These are phyloP conservation scores for Turnera subulata DNA, from an alignment of 345 rosid species.

Conservation along the genomic window DNA sequence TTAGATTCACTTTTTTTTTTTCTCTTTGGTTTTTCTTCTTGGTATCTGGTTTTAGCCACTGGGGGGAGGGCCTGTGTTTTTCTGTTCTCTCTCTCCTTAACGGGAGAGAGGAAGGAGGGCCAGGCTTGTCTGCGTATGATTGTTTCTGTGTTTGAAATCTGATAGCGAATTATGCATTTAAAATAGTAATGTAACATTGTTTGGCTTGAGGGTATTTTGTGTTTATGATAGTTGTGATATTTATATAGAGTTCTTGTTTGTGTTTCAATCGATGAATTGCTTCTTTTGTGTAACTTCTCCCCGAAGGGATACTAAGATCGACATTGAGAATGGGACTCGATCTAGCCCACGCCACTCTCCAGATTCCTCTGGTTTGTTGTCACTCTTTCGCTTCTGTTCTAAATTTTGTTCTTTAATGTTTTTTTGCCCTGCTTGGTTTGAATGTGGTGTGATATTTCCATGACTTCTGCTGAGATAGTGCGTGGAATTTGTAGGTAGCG, in stretches of 20 bases:
- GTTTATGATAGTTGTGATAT: too few relatives aligned
- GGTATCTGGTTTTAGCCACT: background rate
- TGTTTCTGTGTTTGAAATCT: too few relatives aligned
- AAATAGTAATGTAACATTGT: too few relatives aligned
- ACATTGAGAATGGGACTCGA: conserved; percentile 53
- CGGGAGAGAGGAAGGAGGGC: background rate
- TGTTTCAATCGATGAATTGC: conserved; percentile 55
- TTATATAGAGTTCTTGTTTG: background rate
- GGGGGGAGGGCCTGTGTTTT: background rate
- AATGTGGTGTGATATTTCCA: background rate
- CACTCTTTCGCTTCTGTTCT: background rate
- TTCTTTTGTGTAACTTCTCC: conserved; percentile 67
- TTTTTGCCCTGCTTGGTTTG: background rate
- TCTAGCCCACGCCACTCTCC: conserved; percentile 37
- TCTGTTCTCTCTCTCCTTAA: conserved; percentile 8
- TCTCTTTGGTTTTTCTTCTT: background rate
- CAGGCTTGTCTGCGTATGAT: background rate
- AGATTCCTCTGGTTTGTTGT: conserved; percentile 45
- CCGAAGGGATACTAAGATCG: conserved; percentile 57
- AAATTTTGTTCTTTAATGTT: background rate
- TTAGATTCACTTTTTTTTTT: too few relatives aligned
- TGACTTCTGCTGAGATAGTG: conserved; percentile 1
- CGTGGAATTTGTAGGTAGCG: conserved; percentile 22
- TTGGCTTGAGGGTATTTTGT: too few relatives aligned
- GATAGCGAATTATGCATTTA: too few relatives aligned